A percentile compares a stretch with the other conserved stretches of the same genome.
Evolutionary conservation across 169 alveolate genomes (phyloP).

Genomic region (Eimeria sp.): DNA sequence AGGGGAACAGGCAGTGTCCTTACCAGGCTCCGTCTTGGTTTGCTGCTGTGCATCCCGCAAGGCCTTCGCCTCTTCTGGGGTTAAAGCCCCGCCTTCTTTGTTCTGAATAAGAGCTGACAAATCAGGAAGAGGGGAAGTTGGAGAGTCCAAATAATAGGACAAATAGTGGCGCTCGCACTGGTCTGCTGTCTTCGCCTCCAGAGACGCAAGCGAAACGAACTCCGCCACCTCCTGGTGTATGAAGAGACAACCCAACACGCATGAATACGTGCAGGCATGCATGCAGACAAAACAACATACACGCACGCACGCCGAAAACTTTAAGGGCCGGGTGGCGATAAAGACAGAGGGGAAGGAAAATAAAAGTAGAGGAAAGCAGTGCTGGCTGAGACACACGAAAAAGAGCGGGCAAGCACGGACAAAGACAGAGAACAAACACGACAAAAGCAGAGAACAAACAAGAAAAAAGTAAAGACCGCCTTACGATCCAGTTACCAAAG

Average conservation of each 20-base stretch:
- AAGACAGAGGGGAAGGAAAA: not conserved
- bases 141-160: constrained; percentile 85
- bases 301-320: not conserved
- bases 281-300: not conserved
- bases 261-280: not conserved
- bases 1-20: not conserved
- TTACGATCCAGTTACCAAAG: constrained; percentile 95
- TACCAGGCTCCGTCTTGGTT: constrained; percentile 38
- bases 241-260: constrained; percentile 1
- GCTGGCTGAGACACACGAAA: not conserved
- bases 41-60: constrained; percentile 31
- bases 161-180: constrained; percentile 89
- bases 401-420: not conserved
- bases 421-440: not conserved
- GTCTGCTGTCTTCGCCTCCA: constrained; percentile 85
- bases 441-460: not conserved
- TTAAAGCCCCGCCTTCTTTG: constrained; percentile 63
- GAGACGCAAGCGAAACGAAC: constrained; percentile 72
- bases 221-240: constrained; percentile 82
- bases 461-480: not conserved
- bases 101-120: constrained; percentile 50
- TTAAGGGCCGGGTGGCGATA: not conserved
- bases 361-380: no score
- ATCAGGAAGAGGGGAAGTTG: constrained; percentile 83
- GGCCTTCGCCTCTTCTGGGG: constrained; percentile 24